phyloP scores from a whole-genome alignment of 148 eudicot species.

The Persicaria maculosa region DNA sequence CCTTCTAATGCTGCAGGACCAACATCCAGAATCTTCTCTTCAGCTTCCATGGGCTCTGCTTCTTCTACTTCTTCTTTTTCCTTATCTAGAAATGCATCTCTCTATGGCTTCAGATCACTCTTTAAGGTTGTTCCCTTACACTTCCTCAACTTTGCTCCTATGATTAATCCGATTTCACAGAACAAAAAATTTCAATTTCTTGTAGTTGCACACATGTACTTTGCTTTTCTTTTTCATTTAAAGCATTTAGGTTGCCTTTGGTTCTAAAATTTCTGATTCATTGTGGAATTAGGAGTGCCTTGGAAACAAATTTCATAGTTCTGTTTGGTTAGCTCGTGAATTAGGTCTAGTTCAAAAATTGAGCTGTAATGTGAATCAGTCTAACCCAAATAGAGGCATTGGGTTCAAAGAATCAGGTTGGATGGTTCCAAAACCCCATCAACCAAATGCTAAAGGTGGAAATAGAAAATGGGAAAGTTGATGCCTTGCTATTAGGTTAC shows the following conservation, averaged over 20 bases:
- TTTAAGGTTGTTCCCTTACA: constrained; percentile 33
- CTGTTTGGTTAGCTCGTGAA: not conserved
- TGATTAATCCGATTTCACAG: not conserved
- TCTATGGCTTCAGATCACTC: constrained; percentile 34
- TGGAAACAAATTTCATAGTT: not conserved
- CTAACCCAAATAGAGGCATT: not conserved
- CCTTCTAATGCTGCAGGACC: constrained; percentile 19
- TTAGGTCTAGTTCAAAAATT: not conserved
- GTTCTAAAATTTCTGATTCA: not conserved
- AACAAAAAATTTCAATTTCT: not conserved
- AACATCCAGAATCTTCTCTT: constrained; percentile 37
- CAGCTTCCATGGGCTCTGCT: constrained; percentile 18
- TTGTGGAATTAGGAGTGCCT: not conserved
- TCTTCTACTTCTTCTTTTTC: constrained; percentile 15
- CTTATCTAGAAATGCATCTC: constrained; percentile 29
- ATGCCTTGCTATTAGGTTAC: not conserved
- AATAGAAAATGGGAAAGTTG: not conserved
- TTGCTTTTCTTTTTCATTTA: not conserved
- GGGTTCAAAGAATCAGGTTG: not conserved
- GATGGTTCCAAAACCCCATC: not conserved
- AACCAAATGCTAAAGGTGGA: not conserved
- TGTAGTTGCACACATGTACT: not conserved
- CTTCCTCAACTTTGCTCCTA: not conserved
- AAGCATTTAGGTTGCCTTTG: not conserved
- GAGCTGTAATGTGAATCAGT: not conserved